phyloP scores from a whole-genome alignment of 75 land plant species.

The Pinus albicaulis region DNA sequence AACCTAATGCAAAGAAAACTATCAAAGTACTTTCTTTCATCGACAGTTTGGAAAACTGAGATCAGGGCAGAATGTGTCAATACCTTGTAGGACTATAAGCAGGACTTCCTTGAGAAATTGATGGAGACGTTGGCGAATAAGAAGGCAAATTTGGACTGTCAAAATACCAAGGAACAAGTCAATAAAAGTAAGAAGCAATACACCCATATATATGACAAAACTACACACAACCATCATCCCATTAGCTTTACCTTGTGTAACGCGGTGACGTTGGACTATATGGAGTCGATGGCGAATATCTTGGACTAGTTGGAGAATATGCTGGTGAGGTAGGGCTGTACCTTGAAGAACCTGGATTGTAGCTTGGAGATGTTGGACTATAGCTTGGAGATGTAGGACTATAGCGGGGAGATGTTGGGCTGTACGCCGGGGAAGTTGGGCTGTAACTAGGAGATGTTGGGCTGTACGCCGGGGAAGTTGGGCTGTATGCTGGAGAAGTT shows the following conservation, averaged over 20 bases:
- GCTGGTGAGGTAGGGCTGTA: slow-evolving; percentile 43
- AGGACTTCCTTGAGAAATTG: slow-evolving; percentile 86
- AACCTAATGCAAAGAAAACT: neutral
- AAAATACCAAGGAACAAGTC: slow-evolving; percentile 2
- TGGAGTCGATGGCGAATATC: slow-evolving; percentile 32
- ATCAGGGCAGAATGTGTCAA: neutral
- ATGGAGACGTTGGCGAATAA: slow-evolving; percentile 96
- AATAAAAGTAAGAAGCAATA: neutral
- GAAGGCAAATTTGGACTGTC: slow-evolving; percentile 95
- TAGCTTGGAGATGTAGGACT: slow-evolving; percentile 37
- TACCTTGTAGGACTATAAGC: slow-evolving; percentile 90
- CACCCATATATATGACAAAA: neutral
- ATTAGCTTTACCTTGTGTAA: slow-evolving; percentile 39
- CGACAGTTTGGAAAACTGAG: neutral
- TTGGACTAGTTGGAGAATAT: slow-evolving; percentile 36
- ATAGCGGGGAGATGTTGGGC: slow-evolving; percentile 48
- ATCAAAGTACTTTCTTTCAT: neutral
- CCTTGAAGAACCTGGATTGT: slow-evolving; percentile 27
- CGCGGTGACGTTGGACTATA: slow-evolving; percentile 42
- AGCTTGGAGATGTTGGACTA: slow-evolving; percentile 35
- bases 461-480: slow-evolving; percentile 35
- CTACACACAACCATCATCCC: neutral
- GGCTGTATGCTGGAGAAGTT: slow-evolving; percentile 67
- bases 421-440: slow-evolving; percentile 66
- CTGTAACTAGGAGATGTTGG: slow-evolving; percentile 61